Evolutionary conservation across 768 basidiomycete genomes (phyloP), one percentile per base, ranked within the genome.

Genomic region (Chalciporus sphaerocephalus): DNA sequence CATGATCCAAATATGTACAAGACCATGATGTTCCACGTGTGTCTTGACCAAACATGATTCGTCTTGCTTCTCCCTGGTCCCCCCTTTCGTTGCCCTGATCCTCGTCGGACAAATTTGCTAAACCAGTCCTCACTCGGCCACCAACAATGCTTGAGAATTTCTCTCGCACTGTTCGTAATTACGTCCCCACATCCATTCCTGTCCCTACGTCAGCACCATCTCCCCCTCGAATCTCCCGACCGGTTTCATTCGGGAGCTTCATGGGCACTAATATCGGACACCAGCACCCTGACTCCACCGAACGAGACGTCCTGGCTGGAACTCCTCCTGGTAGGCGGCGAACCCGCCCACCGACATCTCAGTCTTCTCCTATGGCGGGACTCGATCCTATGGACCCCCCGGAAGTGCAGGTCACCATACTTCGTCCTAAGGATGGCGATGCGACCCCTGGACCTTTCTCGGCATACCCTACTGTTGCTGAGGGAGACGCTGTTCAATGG

Each of bases 151-250:
- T 80, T 16, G 75, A 78, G 59, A 68, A 67, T 18, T 68, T 81
- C 50, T 75, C 79, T 9, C 73, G 74, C 16, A 71, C 78, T 9
- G 65, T 81, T 21, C 74, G 78, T 37, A 71, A 67, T 50, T 81
- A 81, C 44, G 74, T 79, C 7, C 80, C 78, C 4, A 67, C 73
- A 15, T 73, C 74, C 7, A 75, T 79, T 40, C 66, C 74, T 12
- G 72, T 79, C 22, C 71, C 78, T 1, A 60, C 67, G 2, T 71
- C 75, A 1, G 62, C 68, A 1, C 74, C 78, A 13, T 70, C 77
- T 15, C 74, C 76, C 0, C 74, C 76, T 1, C 69, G 70, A 12
- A 70, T 79, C 20, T 78, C 78, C 5, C 65, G 70, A 11, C 78
- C 76, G 0, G 56, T 76, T 22, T 74, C 72, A 0, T 74, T 73